Conservation (phyloP, 176 grass and related monocot genomes). For the Oryza rufipogon region DNA sequence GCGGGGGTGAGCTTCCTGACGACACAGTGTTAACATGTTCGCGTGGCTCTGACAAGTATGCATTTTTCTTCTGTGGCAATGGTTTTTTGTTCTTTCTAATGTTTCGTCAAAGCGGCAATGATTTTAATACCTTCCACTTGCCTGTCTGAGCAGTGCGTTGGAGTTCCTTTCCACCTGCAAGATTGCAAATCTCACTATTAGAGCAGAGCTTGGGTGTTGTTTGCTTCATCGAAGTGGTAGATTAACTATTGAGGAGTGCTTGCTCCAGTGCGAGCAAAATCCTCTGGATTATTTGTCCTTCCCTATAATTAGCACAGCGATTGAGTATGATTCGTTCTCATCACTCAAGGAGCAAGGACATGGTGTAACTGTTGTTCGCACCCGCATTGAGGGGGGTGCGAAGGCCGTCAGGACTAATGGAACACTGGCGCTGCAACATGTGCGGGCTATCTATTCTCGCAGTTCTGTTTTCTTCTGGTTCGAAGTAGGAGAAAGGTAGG, state of each 20-base stretch:
- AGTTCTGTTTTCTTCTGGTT: slow-evolving; percentile 96
- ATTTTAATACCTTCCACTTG: background rate
- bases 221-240: slow-evolving; percentile 78
- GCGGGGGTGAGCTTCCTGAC: slow-evolving; percentile 79
- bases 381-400: slow-evolving; percentile 86
- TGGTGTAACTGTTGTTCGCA: slow-evolving; percentile 76
- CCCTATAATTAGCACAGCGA: slow-evolving; percentile 82
- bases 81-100: slow-evolving; percentile 9
- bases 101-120: background rate
- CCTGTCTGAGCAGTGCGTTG: slow-evolving; percentile 55
- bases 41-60: slow-evolving; percentile 89
- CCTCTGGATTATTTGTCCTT: slow-evolving; percentile 91
- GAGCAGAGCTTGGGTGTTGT: slow-evolving; percentile 84
- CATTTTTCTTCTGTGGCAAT: slow-evolving; percentile 23
- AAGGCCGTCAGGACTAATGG: slow-evolving; percentile 83
- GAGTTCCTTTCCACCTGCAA: slow-evolving; percentile 95
- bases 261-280: slow-evolving; percentile 93
- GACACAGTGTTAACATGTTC: slow-evolving; percentile 94
- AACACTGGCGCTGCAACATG: slow-evolving; percentile 67
- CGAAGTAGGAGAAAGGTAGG: slow-evolving; percentile 69
- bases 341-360: slow-evolving; percentile 54
- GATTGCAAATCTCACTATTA: slow-evolving; percentile 81
- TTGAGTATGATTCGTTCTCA: slow-evolving; percentile 36
- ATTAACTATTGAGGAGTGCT: slow-evolving; percentile 81
- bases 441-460: slow-evolving; percentile 86